phyloP scores from a whole-genome alignment of 257 asterid genomes.

The Mitragyna speciosa region DNA sequence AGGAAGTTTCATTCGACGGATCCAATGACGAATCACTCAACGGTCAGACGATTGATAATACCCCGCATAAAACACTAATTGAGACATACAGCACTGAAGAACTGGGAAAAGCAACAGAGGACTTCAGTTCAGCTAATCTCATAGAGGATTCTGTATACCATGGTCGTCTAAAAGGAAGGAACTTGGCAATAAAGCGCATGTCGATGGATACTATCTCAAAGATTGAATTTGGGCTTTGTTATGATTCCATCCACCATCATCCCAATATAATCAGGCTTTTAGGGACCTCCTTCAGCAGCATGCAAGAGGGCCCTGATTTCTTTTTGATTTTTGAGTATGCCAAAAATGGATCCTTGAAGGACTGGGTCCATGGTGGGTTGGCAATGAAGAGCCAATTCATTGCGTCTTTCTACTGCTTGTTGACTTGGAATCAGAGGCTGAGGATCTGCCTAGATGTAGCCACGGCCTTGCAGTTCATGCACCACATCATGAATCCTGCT shows the following conservation, averaged over 20 bases:
- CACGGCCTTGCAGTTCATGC: conserved; percentile 72
- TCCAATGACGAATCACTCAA: conserved; percentile 61
- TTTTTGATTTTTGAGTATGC: conserved; percentile 67
- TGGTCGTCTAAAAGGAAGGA: conserved; percentile 70
- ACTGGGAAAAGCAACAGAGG: conserved; percentile 64
- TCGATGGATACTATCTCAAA: conserved; percentile 29
- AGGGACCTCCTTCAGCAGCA: conserved; percentile 51
- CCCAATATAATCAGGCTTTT: conserved; percentile 55
- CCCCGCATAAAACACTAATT: conserved; percentile 44
- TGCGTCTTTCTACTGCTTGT: conserved; percentile 75
- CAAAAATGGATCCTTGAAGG: conserved; percentile 67
- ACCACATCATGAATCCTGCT: conserved; percentile 63
- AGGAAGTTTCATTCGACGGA: conserved; percentile 76
- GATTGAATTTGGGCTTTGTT: conserved; percentile 42
- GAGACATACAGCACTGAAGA: conserved; percentile 71
- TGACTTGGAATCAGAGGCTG: conserved; percentile 71
- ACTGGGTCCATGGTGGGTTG: conserved; percentile 87
- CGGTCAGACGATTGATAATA: conserved; percentile 32
- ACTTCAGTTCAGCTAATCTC: conserved; percentile 45
- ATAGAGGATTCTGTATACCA: conserved; percentile 64
- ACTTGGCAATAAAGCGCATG: conserved; percentile 54
- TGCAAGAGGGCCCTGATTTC: conserved; percentile 46
- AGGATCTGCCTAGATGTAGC: conserved; percentile 69
- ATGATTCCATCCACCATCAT: conserved; percentile 47
- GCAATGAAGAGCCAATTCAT: conserved; percentile 89